Evolutionary conservation across 352 stramenopile species (phyloP), one percentile per base, ranked within the genome.

Genomic region (Phytophthora fragariaefolia): DNA sequence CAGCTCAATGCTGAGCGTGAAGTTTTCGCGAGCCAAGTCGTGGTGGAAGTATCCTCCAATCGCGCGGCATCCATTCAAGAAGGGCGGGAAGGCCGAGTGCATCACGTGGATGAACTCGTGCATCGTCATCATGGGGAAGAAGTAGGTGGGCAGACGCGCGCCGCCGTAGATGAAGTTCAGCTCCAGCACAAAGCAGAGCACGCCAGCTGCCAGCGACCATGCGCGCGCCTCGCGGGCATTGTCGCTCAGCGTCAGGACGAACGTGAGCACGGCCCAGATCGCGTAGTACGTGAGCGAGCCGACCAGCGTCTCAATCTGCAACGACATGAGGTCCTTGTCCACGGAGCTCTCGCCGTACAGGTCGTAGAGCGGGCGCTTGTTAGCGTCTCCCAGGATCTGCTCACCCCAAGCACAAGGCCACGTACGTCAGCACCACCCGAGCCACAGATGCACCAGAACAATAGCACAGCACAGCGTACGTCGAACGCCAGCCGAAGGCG

Each of bases 41-140:
- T 75, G 78, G 70, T 91, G 83, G 65, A 98, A 93, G 79, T 95
- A 99, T 26, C 82, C 84, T 27, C 96, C 94, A 67, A 99, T 89
- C n/a, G 92, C 96, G 50, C 96, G 92, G 73, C 95, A 98, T 53
- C 97, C 97, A 81, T 99, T 99, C 83, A 99, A 91, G 72, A 97
- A 99, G 0, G 94, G 89, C 20, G 97, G 95, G 71, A 99, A 99
- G 34, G 98, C 81, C 6, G 90, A 87, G 69, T 98, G 96, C 71
- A 98, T 74, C 32, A 98, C 79, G 66, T 82, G 83, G 32, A 98
- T 83, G 52, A 98, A 85, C 77, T 99, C 94, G 73, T 95, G 87
- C 64, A 98, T 92, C 3, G 95, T 93, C 73, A 92, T 85, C 74
- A 69, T 90, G 4, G 85, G 85, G 65, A 93, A 93, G 28, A 93